Percentiles rank a stretch among this genome's conserved stretches.
Conservation (phyloP, 257 asterid species). For the Apocynum venetum region DNA sequence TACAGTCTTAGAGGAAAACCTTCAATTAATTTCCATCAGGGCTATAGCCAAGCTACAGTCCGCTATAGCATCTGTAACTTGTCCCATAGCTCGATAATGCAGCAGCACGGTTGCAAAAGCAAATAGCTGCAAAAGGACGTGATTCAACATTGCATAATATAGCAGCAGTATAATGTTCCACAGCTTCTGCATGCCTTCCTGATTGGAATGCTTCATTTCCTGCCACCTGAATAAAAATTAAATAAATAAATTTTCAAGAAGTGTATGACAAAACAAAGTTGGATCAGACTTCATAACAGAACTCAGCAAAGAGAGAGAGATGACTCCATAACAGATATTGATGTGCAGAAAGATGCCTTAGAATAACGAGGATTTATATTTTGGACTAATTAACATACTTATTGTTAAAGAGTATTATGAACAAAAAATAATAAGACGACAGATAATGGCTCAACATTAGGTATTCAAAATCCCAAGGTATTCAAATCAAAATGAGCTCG, state of each 20-base stretch:
- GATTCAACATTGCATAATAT: conserved; percentile 79
- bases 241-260: not conserved
- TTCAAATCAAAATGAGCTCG: not conserved
- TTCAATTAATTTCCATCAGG: conserved; percentile 70
- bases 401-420: not conserved
- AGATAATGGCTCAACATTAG: not conserved
- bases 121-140: conserved; percentile 86
- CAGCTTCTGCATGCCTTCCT: conserved; percentile 75
- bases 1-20: conserved; percentile 43
- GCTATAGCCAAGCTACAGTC: conserved; percentile 96
- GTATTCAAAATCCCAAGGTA: not conserved
- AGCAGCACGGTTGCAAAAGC: conserved; percentile 96
- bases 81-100: conserved; percentile 89
- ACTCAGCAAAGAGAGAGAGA: not conserved
- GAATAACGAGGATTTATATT: not conserved
- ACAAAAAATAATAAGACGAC: not conserved
- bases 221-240: conserved; percentile 48
- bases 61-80: conserved; percentile 82
- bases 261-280: not conserved
- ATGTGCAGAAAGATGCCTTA: not conserved
- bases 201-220: conserved; percentile 94
- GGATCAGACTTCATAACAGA: not conserved
- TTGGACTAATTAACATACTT: not conserved
- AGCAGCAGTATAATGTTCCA: conserved; percentile 85
- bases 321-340: no score